A percentile compares a stretch with the other conserved stretches of the same genome.
Conservation (phyloP, 2,329 filamentous ascomycete genomes). For the Elsinoe batatas region DNA sequence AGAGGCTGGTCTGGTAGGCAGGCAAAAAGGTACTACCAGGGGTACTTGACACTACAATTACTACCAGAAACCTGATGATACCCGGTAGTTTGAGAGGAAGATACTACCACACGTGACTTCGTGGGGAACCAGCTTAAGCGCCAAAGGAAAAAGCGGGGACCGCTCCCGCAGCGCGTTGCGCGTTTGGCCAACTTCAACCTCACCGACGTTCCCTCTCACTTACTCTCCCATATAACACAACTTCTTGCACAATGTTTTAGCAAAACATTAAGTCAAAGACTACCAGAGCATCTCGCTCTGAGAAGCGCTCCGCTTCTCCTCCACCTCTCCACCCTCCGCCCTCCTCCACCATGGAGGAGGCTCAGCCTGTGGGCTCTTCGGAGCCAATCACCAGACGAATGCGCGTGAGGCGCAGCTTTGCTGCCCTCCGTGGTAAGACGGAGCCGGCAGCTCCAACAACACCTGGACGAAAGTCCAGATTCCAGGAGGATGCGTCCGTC, state of each 20-base stretch:
- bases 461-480: conserved; percentile 11
- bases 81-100: background rate
- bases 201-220: background rate
- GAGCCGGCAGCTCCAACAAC: conserved; percentile 4
- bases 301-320: background rate
- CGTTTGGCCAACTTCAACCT: background rate
- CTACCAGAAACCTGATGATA: background rate
- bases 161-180: background rate
- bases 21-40: too few species aligned
- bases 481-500: conserved; percentile 10
- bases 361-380: background rate
- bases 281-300: background rate
- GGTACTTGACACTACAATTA: too few species aligned
- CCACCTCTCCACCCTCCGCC: background rate
- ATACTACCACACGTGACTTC: background rate
- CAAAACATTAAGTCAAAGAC: conserved; percentile 1
- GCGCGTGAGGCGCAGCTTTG: conserved; percentile 3
- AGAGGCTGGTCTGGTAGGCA: too few species aligned
- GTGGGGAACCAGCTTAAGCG: background rate
- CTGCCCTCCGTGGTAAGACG: background rate
- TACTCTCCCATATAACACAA: background rate
- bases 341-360: background rate
- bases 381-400: conserved; percentile 4
- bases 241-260: conserved; percentile 6
- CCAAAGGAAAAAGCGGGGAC: background rate